A percentile compares a stretch with the other conserved stretches of the same genome.
Conservation (phyloP, 2,329 filamentous ascomycete species). For the Xylaria sp. region DNA sequence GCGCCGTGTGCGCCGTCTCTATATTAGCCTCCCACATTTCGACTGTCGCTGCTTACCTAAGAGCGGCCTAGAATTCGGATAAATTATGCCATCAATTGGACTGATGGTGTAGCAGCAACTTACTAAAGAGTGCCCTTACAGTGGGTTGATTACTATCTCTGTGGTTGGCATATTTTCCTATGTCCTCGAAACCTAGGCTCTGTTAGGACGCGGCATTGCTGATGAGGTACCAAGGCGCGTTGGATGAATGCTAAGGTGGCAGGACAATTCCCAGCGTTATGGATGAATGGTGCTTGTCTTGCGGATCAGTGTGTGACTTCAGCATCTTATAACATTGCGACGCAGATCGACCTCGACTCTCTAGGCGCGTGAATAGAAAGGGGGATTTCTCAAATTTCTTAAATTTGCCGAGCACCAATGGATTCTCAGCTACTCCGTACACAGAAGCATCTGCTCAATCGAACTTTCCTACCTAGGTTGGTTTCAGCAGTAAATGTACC, state of each 20-base stretch:
- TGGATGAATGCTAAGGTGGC: background rate
- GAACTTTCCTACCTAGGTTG: background rate
- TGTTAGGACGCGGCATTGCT: background rate
- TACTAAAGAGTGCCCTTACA: background rate
- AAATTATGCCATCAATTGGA: slow-evolving; percentile 6
- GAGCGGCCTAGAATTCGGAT: background rate
- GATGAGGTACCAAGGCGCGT: background rate
- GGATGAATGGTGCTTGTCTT: background rate
- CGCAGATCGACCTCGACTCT: too few species aligned
- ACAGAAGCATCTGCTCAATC: too few species aligned
- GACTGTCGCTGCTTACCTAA: background rate
- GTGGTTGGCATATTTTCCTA: background rate
- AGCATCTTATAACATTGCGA: too few species aligned
- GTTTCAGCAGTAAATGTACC: too few species aligned
- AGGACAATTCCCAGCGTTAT: background rate
- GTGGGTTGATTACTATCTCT: background rate
- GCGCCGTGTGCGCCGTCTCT: slow-evolving; percentile 5
- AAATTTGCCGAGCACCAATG: too few species aligned
- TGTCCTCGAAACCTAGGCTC: background rate
- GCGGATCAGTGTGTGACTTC: too few species aligned
- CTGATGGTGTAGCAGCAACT: background rate
- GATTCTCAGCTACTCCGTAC: background rate
- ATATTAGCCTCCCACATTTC: background rate
- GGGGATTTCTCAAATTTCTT: too few species aligned
- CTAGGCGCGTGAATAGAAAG: too few species aligned